Conservation (phyloP, 352 stramenopile genomes). For the Phytopythium delawarense region DNA sequence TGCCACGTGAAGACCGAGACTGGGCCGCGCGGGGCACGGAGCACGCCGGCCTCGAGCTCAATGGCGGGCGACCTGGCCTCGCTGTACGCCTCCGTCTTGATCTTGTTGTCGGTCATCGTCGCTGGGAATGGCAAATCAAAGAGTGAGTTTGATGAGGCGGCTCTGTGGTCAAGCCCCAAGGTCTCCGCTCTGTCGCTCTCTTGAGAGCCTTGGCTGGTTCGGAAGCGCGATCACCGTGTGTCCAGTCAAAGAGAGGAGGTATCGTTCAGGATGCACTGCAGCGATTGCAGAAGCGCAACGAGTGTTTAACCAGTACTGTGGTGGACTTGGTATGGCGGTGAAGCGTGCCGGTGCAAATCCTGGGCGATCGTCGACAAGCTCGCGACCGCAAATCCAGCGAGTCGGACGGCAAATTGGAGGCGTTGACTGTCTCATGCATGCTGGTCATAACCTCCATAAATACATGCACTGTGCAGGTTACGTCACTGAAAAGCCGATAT, state of each 20-base stretch:
- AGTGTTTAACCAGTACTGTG: no score
- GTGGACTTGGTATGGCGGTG: no score
- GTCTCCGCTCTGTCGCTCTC: neutral
- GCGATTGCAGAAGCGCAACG: neutral
- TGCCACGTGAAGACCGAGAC: slow-evolving; percentile 37
- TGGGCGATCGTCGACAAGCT: neutral
- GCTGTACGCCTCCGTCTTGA: slow-evolving; percentile 25
- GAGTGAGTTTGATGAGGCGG: neutral
- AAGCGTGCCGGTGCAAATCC: neutral
- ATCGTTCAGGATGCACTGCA: neutral
- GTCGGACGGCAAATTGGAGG: neutral
- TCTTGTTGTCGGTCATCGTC: slow-evolving; percentile 13
- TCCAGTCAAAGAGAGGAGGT: neutral
- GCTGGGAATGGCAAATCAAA: slow-evolving; percentile 1
- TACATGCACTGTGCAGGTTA: neutral
- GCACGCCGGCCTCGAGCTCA: slow-evolving; percentile 27
- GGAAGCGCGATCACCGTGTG: neutral
- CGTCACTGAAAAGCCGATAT: neutral
- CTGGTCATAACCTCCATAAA: neutral
- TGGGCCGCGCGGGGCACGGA: slow-evolving; percentile 24
- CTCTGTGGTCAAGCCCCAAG: no score
- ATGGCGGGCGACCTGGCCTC: slow-evolving; percentile 24
- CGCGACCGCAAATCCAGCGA: neutral
- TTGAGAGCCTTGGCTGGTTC: neutral
- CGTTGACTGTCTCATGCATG: neutral